Evolutionary conservation across 2,329 filamentous ascomycete genomes (phyloP).

Genomic region (Calcarisporium arbuscula): DNA sequence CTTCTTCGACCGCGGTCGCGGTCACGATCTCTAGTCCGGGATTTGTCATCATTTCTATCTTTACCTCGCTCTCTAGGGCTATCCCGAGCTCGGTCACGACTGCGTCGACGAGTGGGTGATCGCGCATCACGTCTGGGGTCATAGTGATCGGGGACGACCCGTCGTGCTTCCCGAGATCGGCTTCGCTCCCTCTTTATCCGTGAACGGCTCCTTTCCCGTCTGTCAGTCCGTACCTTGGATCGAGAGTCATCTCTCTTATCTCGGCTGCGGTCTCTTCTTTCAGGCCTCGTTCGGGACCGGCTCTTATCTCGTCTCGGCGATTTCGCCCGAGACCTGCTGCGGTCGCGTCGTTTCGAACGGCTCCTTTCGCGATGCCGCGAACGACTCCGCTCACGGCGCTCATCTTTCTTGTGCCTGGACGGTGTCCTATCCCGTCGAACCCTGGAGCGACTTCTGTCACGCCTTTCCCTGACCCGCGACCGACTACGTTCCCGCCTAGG

Average conservation of each 20-base stretch:
- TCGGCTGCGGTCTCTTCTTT: constrained; percentile 25
- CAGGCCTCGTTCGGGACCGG: constrained; percentile 15
- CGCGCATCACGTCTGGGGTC: constrained; percentile 13
- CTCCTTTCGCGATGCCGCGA: constrained; percentile 28
- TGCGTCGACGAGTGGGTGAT: constrained; percentile 18
- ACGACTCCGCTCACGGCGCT: constrained; percentile 25
- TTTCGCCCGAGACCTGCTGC: constrained; percentile 29
- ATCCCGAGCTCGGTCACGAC: constrained; percentile 19
- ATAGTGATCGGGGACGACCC: constrained; percentile 14
- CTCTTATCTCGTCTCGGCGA: constrained; percentile 26
- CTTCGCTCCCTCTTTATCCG: constrained; percentile 13
- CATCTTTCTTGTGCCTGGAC: constrained; percentile 29
- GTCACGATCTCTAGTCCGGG: constrained; percentile 16
- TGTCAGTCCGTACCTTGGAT: constrained; percentile 25
- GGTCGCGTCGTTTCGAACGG: constrained; percentile 27
- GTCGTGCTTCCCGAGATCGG: constrained; percentile 16
- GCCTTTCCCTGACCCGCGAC: constrained; percentile 24
- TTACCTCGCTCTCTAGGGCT: constrained; percentile 16
- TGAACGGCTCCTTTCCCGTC: constrained; percentile 20
- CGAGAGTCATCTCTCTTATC: constrained; percentile 25
- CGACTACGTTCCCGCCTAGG: constrained; percentile 29
- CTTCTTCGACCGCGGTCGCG: constrained; percentile 32
- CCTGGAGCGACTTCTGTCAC: constrained; percentile 30
- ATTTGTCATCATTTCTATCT: constrained; percentile 16
- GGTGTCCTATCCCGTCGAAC: constrained; percentile 32